Evolutionary conservation across 2,329 filamentous ascomycete genomes (phyloP).

Genomic region (Aurifilum marmelostoma): DNA sequence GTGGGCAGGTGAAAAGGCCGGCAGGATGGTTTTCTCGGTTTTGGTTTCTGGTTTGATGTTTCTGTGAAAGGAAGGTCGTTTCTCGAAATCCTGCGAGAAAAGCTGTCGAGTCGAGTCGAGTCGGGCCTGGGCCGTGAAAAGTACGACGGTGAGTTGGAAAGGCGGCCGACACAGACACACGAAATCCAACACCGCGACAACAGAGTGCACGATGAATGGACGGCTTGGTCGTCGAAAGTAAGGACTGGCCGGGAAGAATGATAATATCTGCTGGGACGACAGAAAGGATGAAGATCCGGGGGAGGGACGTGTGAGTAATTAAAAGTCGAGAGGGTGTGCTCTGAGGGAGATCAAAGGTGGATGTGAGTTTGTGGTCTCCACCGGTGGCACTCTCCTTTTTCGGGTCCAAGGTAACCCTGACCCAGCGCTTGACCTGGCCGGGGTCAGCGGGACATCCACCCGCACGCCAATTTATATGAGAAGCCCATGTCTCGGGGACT

Average conservation of each 20-base stretch:
- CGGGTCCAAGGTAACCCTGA: neutral
- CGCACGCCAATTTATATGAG: constrained; percentile 10
- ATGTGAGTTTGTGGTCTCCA: neutral
- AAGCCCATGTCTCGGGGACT: constrained; percentile 1
- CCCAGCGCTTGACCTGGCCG: neutral
- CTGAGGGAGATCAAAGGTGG: constrained; percentile 12
- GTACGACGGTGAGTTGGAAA: neutral
- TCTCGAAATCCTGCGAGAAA: constrained; percentile 17
- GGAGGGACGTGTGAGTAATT: constrained; percentile 13
- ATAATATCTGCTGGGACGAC: neutral
- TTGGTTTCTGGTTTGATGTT: neutral
- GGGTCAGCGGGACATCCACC: neutral
- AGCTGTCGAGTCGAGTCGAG: neutral
- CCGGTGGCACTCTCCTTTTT: constrained; percentile 16
- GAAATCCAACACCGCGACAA: neutral
- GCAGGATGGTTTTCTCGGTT: neutral
- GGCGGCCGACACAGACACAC: neutral
- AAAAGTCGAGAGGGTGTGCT: neutral
- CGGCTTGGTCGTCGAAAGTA: neutral
- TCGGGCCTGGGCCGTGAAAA: neutral
- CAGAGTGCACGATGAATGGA: constrained; percentile 1
- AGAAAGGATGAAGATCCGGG: constrained; percentile 1
- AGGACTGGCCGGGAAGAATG: constrained; percentile 5
- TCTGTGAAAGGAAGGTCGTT: constrained; percentile 16
- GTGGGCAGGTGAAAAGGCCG: neutral